Conservation (phyloP, 805 yeast genomes). For the Candida berthetii region DNA sequence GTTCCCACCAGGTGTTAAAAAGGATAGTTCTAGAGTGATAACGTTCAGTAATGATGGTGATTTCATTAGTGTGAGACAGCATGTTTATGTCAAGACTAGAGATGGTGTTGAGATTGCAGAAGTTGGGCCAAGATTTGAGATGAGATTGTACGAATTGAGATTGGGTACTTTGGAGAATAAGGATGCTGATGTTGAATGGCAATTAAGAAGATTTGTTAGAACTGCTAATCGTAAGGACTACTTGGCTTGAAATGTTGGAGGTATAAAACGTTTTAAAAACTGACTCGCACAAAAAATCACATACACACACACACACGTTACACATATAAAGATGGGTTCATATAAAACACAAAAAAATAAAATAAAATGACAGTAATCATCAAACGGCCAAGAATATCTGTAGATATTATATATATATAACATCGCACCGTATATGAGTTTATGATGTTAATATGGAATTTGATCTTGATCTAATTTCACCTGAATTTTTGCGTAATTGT, state of each 20-base stretch:
- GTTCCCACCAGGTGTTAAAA: conserved; percentile 96
- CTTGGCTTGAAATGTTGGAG: conserved; percentile 25
- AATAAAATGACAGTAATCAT: too few relatives aligned
- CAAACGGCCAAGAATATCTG: too few relatives aligned
- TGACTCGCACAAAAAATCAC: background rate
- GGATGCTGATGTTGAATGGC: conserved; percentile 99
- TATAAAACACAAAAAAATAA: too few relatives aligned
- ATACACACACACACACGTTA: too few relatives aligned
- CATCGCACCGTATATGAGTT: too few relatives aligned
- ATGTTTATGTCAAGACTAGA: conserved; percentile 83
- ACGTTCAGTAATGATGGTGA: conserved; percentile 89
- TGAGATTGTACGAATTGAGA: conserved; percentile 84
- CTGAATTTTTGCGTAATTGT: conserved; percentile 22
- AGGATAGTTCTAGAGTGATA: conserved; percentile 84
- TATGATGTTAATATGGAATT: conserved; percentile 1
- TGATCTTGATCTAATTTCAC: conserved; percentile 17
- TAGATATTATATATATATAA: too few relatives aligned
- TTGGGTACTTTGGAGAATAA: conserved; percentile 91
- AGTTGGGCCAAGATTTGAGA: conserved; percentile 97
- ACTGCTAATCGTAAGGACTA: conserved; percentile 95
- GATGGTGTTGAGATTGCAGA: conserved; percentile 91
- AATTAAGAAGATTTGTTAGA: conserved; percentile 83
- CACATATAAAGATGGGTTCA: background rate
- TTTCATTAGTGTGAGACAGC: conserved; percentile 92
- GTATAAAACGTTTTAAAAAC: background rate